Evolutionary conservation across 225 moss, liverwort and hornwort genomes (phyloP), one percentile per base, ranked within the genome.

Genomic region (Pleurozium schreberi): DNA sequence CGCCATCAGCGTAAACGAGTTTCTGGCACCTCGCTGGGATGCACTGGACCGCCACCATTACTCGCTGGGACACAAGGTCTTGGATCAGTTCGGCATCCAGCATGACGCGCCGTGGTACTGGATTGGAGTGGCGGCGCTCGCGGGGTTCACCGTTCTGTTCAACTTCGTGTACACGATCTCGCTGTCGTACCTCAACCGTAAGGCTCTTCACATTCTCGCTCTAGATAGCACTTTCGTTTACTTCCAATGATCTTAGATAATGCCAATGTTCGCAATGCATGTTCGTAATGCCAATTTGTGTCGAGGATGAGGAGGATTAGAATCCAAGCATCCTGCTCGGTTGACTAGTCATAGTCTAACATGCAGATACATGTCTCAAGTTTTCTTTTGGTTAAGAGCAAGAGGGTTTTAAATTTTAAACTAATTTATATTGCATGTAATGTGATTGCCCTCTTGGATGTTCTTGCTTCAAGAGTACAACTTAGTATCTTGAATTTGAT

Each of bases 11-110:
- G 93, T 93, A 4, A 94, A 94, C 61, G 98, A 98, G 92, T 94
- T 94, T 85, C 92, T 95, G 42, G 93, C 98, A 53, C 95, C 98
- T 6, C 93, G 96, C 34, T 96, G 98, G 98, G 42, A 82, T 34
- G 61, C 89, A 8, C 91, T 92, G 75, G 81, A 86, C 52, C 82
- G 16, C 40, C 84, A 81, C 45, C 81, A 80, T 15, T 8, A 67
- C 61, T 88, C 92, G 36, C 83, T 93, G 10, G 93, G 93, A 18
- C 74, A 50, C 66, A 88, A 87, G 71, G 85, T 93, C 38, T 90
- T 93, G 74, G 77, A 81, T 53, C 83, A 74, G 53, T 87, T 88
- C 30, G 93, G 95, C 61, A 82, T 92, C 33, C 86, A 88, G 30
- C 85, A 87, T 63, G 88, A 90, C 23, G 89, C 75, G 7, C 87